Evolutionary conservation across 2,329 filamentous ascomycete genomes (phyloP), one percentile per base, ranked within the genome.

Genomic region (Aspergillus sp.): DNA sequence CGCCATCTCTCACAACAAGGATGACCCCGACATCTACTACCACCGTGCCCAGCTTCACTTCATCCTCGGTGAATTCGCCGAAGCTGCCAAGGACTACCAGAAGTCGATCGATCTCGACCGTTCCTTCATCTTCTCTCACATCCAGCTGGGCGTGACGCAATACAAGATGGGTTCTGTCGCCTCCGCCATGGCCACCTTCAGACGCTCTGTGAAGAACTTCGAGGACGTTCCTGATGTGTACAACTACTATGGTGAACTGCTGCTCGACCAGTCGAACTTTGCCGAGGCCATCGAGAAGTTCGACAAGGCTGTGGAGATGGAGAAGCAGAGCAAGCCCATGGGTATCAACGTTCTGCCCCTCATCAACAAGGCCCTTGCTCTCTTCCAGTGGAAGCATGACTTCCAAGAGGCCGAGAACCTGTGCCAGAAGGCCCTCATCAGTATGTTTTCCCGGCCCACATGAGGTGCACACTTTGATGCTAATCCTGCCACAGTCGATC

Each of bases 91-190:
- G 78, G 94, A 99, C 77, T 99, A 99, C 78, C 94, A 99, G 74
- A 97, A 96, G 78, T 97, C 94, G 2, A 99, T 99, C 67, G 94
- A 99, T 65, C 83, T 99, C 25, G 94, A 99, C 79, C 84, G 86
- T 63, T 87, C 90, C 62, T 99, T 99, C 76, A 99, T 99, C 78
- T 99, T 96, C 83, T 97, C 93, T 6, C 94, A 99, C 78, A 99
- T 99, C 67, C 94, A 99, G 76, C 89, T 99, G 41, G 94, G 94
- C 72, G 94, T 99, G 48, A 99, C 94, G 46, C 94, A 99, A 76
- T 99, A 99, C 81, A 99, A 99, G 86, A 95, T 97, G 88, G 94
- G 94, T 62, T 96, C 91, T 25, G 89, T 99, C 53, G 94, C 94
- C 6, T 97, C 92, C 7, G 96, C 92, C 44, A 97, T 97, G 91